Base-by-base conservation (phyloP, 768 basidiomycete species). In the Hortiboletus flavorubellus region DNA sequence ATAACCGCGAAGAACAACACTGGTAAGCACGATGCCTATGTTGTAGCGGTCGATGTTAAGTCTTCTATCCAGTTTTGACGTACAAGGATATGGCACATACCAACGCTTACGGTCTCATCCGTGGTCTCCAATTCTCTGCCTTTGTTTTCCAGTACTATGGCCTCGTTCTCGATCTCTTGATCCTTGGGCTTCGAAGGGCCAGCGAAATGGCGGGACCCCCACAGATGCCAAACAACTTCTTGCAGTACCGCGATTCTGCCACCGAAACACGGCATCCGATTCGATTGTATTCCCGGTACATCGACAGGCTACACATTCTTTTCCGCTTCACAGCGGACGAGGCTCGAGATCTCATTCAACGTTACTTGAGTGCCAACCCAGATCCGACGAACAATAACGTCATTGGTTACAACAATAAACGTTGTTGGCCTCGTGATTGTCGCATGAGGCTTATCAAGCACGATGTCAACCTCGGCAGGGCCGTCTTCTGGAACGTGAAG, bases 101-200 rank as follows among this genome's bases (percentile, higher is more conserved):
- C 49, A 98, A 99, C 61, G 94, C 91, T 0, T 98, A 91, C 59
- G 97, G 97, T 69, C 80, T 99, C 57, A 98, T 98, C 59, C 89
- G 97, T 59, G 97, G 97, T 55, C 82, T 99, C 14, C 97, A 98
- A 69, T 99, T 99, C 80, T 97, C 95, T 5, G 90, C 91, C 37
- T 99, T 98, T 71, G 93, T 99, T 65, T 99, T 99, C 87, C 97
- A 98, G 76, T 95, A 93, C 75, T 95, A 98, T 67, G 96, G 96
- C 46, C 81, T 98, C 30, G 91, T 98, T 6, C 84, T 98, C 43
- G 97, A 99, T 72, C 78, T 99, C 39, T 82, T 99, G 54, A 91
- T 99, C 64, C 84, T 99, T 37, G 97, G 97, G 56, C 80, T 99
- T n/a, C 93, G 98, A 66, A 87, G 97, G 43, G 97, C 97, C 2